Evolutionary conservation across 2,329 filamentous ascomycete species (phyloP).

Genomic region (Colletotrichum chlorophyti): DNA sequence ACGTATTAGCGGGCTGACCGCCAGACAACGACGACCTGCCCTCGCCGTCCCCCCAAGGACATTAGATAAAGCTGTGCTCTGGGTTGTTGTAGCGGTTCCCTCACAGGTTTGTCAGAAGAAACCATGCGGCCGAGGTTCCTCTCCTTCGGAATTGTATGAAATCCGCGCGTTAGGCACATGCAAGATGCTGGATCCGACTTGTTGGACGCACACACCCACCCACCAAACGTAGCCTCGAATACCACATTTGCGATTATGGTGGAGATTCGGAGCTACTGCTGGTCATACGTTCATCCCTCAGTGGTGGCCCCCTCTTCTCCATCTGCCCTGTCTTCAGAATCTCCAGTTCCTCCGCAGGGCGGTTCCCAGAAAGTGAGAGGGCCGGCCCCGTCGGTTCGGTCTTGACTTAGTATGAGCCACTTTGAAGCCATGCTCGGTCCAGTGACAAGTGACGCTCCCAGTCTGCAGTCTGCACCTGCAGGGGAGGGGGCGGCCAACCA

Average conservation of each 20-base stretch:
- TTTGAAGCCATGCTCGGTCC: slow-evolving; percentile 23
- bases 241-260: background rate
- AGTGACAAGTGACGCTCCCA: slow-evolving; percentile 24
- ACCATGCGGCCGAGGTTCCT: background rate
- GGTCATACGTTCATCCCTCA: slow-evolving; percentile 16
- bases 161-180: too few relatives aligned
- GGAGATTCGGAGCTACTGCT: slow-evolving; percentile 9
- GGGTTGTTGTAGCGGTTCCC: slow-evolving; percentile 5
- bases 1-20: too few relatives aligned
- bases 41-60: slow-evolving; percentile 1
- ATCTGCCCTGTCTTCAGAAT: background rate
- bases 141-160: too few relatives aligned
- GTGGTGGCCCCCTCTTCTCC: background rate
- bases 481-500: slow-evolving; percentile 20
- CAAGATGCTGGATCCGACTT: slow-evolving; percentile 7
- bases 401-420: too few relatives aligned
- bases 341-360: background rate
- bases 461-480: slow-evolving; percentile 25
- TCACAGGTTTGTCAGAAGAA: background rate
- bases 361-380: slow-evolving; percentile 7
- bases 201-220: background rate
- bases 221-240: slow-evolving; percentile 11
- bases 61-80: background rate
- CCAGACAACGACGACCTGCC: background rate
- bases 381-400: slow-evolving; percentile 22